Evolutionary conservation across 768 basidiomycete genomes (phyloP).

Genomic region (Cubamyces sp.): DNA sequence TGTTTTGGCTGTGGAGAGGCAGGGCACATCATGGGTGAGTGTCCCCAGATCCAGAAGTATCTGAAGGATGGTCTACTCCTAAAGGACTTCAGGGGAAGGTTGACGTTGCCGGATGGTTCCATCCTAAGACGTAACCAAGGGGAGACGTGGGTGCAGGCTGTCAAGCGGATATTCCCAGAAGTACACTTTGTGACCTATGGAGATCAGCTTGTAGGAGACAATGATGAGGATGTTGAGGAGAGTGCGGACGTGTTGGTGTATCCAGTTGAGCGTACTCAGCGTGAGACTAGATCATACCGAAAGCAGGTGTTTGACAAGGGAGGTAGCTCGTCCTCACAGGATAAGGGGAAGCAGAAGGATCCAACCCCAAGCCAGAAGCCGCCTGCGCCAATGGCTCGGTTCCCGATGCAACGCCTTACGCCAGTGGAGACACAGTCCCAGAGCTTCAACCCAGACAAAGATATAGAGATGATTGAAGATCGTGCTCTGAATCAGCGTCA

Average conservation of each 20-base stretch:
- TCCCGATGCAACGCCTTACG: conserved; percentile 3
- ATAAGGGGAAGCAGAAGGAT: neutral
- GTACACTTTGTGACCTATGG: neutral
- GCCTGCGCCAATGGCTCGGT: neutral
- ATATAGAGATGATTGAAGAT: conserved; percentile 9
- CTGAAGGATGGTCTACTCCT: conserved; percentile 13
- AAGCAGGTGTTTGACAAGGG: conserved; percentile 1
- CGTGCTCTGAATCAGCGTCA: conserved; percentile 4
- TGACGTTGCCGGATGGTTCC: conserved; percentile 4
- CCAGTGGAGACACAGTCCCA: neutral
- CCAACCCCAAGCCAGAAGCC: neutral
- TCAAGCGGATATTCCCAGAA: conserved; percentile 1
- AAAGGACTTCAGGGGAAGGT: neutral
- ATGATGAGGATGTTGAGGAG: neutral
- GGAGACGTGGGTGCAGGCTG: conserved; percentile 11
- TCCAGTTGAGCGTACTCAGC: neutral
- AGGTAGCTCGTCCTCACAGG: neutral
- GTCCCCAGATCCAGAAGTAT: conserved; percentile 4
- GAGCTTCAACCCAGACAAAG: conserved; percentile 6
- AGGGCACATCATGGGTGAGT: conserved; percentile 11
- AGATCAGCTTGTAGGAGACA: neutral
- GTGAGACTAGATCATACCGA: neutral
- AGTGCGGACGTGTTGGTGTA: neutral
- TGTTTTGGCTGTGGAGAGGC: conserved; percentile 21
- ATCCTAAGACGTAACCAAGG: neutral